Conservation (phyloP, 345 rosid genomes). For the Rhizophora apiculata region DNA sequence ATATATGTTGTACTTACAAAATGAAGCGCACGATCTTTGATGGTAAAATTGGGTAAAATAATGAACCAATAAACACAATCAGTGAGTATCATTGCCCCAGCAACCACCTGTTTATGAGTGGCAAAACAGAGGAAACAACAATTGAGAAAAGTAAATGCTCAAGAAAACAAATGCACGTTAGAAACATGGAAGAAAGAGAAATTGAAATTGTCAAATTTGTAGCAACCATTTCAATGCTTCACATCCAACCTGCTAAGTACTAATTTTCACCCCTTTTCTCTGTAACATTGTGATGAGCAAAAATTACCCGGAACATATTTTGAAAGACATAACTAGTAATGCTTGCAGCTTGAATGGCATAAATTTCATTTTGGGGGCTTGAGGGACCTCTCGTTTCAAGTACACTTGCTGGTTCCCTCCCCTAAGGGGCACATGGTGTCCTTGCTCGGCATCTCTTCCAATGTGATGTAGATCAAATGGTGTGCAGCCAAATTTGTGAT, state of each 20-base stretch:
- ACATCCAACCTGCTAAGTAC: no score
- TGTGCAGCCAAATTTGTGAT: slow-evolving; percentile 25
- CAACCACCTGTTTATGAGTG: slow-evolving; percentile 41
- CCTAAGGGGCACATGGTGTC: slow-evolving; percentile 34
- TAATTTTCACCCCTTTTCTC: no score
- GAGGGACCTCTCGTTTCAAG: slow-evolving; percentile 10
- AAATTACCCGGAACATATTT: slow-evolving; percentile 56
- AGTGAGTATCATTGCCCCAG: slow-evolving; percentile 65
- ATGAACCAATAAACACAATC: slow-evolving; percentile 60
- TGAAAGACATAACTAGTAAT: slow-evolving; percentile 45
- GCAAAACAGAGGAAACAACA: slow-evolving; percentile 12
- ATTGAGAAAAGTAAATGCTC: neutral
- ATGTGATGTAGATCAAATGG: slow-evolving; percentile 14
- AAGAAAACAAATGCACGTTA: neutral
- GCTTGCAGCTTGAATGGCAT: slow-evolving; percentile 20
- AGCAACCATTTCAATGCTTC: neutral
- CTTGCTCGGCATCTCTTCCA: slow-evolving; percentile 44
- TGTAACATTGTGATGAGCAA: no score
- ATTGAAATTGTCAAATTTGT: neutral
- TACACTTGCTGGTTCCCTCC: slow-evolving; percentile 24
- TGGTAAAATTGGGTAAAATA: slow-evolving; percentile 60
- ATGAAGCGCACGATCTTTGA: slow-evolving; percentile 44
- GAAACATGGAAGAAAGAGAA: neutral
- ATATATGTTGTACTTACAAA: slow-evolving; percentile 40
- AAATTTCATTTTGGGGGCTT: slow-evolving; percentile 12